A percentile compares a stretch with the other conserved stretches of the same genome.
These are phyloP conservation scores for Glutinoglossum americanum DNA, from an alignment of 495 filamentous ascomycete genomes.

Conservation along the genomic window DNA sequence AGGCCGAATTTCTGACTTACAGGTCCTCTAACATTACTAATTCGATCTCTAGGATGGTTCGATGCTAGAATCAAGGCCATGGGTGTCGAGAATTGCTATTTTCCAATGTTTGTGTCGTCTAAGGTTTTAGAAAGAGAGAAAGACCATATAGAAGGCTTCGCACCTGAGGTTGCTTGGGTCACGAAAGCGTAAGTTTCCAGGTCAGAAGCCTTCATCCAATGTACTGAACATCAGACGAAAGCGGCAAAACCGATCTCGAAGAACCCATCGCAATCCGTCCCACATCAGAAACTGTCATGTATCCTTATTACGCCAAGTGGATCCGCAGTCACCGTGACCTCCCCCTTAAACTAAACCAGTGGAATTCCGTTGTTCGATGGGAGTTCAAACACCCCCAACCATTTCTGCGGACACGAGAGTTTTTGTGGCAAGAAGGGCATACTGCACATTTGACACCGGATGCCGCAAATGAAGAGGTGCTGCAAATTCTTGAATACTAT, in stretches of 20 bases:
- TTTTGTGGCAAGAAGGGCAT: constrained; percentile 97
- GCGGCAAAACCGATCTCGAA: constrained; percentile 75
- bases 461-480: constrained; percentile 59
- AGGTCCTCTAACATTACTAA: not conserved
- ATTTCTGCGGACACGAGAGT: constrained; percentile 81
- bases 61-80: constrained; percentile 65
- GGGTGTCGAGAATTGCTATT: constrained; percentile 85
- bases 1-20: not conserved
- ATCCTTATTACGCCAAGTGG: constrained; percentile 90
- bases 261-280: constrained; percentile 90
- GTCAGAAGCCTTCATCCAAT: not conserved
- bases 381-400: constrained; percentile 96
- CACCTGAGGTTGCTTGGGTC: constrained; percentile 95
- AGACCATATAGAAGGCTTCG: constrained; percentile 92
- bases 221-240: constrained; percentile 12
- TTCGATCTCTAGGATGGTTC: constrained; percentile 38
- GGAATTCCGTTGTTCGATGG: constrained; percentile 96
- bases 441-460: constrained; percentile 75
- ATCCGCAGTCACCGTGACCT: constrained; percentile 87
- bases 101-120: constrained; percentile 80
- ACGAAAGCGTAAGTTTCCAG: constrained; percentile 56
- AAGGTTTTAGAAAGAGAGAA: constrained; percentile 88
- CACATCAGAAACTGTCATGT: constrained; percentile 88
- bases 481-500: constrained; percentile 86
- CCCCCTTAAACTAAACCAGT: constrained; percentile 83